phyloP scores from a whole-genome alignment of 2,329 filamentous ascomycete genomes.

The Trichoderma polysporum region DNA sequence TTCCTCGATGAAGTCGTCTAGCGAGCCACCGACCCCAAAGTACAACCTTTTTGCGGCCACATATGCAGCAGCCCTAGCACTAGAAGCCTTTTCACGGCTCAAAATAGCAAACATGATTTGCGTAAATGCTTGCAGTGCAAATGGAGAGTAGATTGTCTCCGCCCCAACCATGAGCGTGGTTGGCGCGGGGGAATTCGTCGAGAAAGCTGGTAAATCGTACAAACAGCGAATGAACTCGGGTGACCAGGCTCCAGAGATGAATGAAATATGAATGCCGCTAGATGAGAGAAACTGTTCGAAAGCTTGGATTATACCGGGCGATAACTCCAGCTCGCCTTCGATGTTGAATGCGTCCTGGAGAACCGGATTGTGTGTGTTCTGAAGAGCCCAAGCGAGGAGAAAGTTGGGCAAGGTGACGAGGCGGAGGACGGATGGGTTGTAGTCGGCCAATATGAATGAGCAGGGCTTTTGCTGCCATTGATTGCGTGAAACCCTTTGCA shows the following conservation, averaged over 20 bases:
- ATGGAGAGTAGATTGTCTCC: conserved; percentile 81
- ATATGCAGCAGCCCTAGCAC: conserved; percentile 57
- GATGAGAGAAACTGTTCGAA: conserved; percentile 57
- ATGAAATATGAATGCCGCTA: conserved; percentile 56
- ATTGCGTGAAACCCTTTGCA: conserved; percentile 32
- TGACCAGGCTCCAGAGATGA: conserved; percentile 76
- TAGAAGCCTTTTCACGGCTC: conserved; percentile 39
- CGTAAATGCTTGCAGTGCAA: conserved; percentile 66
- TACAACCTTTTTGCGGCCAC: conserved; percentile 78
- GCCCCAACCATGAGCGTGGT: conserved; percentile 64
- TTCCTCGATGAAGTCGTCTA: conserved; percentile 68
- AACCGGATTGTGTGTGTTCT: conserved; percentile 38
- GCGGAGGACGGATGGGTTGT: conserved; percentile 74
- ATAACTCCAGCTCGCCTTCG: conserved; percentile 64
- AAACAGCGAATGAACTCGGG: conserved; percentile 62
- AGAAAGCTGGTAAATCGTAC: conserved; percentile 33
- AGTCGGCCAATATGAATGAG: conserved; percentile 70
- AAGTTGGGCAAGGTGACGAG: conserved; percentile 80
- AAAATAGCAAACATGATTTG: conserved; percentile 64
- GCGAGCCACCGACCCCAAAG: conserved; percentile 79
- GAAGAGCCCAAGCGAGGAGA: conserved; percentile 65
- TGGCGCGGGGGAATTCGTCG: conserved; percentile 15
- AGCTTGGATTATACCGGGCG: conserved; percentile 53
- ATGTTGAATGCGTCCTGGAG: conserved; percentile 48
- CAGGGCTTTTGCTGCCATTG: conserved; percentile 35